A percentile compares a stretch with the other conserved stretches of the same genome.
phyloP scores from a whole-genome alignment of 371 early-diverging fungal genomes.

The Mucor circinelloides region DNA sequence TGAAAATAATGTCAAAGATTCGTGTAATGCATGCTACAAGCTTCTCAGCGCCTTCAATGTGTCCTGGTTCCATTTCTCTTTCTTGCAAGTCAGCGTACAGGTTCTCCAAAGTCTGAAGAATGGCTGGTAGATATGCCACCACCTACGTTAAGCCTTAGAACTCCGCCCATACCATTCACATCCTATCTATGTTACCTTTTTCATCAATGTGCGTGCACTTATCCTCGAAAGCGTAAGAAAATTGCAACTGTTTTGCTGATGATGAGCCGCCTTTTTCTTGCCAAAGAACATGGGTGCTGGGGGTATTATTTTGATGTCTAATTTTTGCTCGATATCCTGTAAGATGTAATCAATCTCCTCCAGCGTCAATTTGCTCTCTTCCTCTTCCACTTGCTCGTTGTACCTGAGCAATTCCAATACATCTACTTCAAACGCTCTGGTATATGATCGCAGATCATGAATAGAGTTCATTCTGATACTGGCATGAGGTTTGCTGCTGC shows the following conservation, averaged over 20 bases:
- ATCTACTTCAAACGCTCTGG: conserved; percentile 56
- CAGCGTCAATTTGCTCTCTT: conserved; percentile 12
- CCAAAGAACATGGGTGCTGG: conserved; percentile 27
- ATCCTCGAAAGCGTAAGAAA: conserved; percentile 40
- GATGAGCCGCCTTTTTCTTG: conserved; percentile 30
- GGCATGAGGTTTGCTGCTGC: neutral
- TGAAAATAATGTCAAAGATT: conserved; percentile 49
- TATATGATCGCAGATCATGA: conserved; percentile 33
- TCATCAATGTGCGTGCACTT: conserved; percentile 36
- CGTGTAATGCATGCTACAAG: conserved; percentile 38
- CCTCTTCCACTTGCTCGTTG: conserved; percentile 8
- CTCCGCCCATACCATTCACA: neutral
- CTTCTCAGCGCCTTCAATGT: conserved; percentile 25
- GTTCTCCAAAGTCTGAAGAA: conserved; percentile 37
- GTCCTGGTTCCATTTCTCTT: conserved; percentile 36
- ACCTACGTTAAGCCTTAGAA: conserved; percentile 14
- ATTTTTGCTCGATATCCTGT: conserved; percentile 55
- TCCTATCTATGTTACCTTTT: conserved; percentile 31
- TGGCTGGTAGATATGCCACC: conserved; percentile 34
- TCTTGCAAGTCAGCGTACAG: conserved; percentile 32
- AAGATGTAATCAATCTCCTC: conserved; percentile 52
- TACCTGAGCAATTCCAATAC: conserved; percentile 21
- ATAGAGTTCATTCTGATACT: neutral
- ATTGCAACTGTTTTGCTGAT: conserved; percentile 20
- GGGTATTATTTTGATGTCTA: conserved; percentile 52